Evolutionary conservation across 2,329 filamentous ascomycete genomes (phyloP), one percentile per base, ranked within the genome.

Genomic region (Hypoxylon sp.): DNA sequence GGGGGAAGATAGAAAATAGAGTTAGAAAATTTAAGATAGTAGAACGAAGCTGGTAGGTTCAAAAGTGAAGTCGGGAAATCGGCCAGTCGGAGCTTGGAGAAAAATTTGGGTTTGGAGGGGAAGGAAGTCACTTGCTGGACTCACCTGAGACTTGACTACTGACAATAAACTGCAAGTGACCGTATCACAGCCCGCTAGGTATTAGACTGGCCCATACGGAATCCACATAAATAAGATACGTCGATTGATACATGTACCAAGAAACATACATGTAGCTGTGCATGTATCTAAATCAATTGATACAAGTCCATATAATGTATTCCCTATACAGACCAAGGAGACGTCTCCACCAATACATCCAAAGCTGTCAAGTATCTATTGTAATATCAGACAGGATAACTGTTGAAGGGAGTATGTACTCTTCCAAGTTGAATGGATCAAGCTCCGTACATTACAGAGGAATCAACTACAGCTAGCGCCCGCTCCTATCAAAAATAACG

Each of bases 11-110:
- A 42, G 27, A 54, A 40, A 56, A 37, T 48, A 49, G 60, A 70
- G 57, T 44, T 68, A 65, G 61, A 63, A 63, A 65, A 55, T 61
- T 68, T 64, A 70, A 37, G 56, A 37, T 54, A 55, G 30, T 3
- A 64, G 53, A 40, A 57, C 31, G 59, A 54, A 59, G 54, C 25
- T 67, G 48, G 49, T 50, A 66, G 48, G 40, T 53, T 55, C 61
- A 25, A 55, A 46, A 44, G 56, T 40, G 48, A 64, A 60, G 54
- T 48, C 27, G 50, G 55, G 55, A 72, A 46, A 61, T 68, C 66
- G 66, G 66, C 66, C 58, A 70, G 66, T 72, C 69, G 69, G 69
- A 67, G 44, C 61, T 64, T 67, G 17, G 53, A 68, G 20, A 57
- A 67, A 61, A 69, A 49, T 54, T 48, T 49, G 20, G 56, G 37